These are phyloP conservation scores for Monilinia aucupariae DNA, from an alignment of 2,329 filamentous ascomycete genomes.

Conservation along the genomic window DNA sequence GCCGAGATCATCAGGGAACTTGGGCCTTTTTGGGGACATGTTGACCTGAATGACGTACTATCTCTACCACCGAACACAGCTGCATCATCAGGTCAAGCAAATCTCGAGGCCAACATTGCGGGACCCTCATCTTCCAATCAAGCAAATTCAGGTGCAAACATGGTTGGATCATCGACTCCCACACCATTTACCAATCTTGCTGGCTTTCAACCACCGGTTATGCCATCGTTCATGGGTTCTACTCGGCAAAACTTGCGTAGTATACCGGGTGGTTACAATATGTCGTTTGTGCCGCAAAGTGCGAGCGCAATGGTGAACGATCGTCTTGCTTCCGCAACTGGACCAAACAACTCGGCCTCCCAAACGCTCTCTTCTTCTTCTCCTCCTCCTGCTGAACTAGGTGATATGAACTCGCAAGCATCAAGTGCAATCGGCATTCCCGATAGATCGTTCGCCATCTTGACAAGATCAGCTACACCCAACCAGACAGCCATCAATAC, in stretches of 20 bases:
- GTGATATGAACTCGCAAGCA: neutral
- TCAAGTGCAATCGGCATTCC: neutral
- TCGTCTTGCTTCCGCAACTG: neutral
- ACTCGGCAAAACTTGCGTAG: neutral
- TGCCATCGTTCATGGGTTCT: neutral
- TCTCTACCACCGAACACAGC: neutral
- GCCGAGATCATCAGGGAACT: neutral
- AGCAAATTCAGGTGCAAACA: neutral
- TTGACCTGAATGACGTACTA: no score
- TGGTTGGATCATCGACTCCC: neutral
- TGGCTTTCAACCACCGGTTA: neutral
- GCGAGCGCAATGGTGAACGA: neutral
- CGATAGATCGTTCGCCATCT: neutral
- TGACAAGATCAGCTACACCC: neutral
- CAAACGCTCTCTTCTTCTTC: neutral
- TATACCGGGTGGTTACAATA: neutral
- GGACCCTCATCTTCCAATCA: neutral
- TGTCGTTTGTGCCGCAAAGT: neutral
- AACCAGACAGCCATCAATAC: neutral
- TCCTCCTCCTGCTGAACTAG: neutral
- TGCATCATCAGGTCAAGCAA: neutral
- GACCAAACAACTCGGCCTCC: neutral
- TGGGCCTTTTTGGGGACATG: neutral
- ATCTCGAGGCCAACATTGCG: neutral
- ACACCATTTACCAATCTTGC: neutral